Conservation (phyloP, 441 rosid genomes). For the Adansonia rubrostipa region DNA sequence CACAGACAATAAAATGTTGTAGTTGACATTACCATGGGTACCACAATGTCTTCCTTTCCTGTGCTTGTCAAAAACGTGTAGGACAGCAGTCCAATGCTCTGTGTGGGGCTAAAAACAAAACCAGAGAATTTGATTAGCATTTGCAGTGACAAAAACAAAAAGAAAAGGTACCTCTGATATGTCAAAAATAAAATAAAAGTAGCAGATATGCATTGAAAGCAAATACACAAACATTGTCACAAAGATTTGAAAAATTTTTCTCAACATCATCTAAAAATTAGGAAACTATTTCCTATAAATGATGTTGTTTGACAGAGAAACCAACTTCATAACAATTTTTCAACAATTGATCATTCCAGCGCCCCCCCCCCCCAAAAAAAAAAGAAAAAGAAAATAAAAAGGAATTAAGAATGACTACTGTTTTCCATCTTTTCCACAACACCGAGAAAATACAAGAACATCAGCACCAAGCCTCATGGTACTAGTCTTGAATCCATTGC, state of each 20-base stretch:
- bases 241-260: background rate
- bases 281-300: background rate
- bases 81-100: constrained; percentile 91
- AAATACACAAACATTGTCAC: background rate
- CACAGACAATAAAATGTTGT: background rate
- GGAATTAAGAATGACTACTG: constrained; percentile 43
- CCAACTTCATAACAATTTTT: background rate
- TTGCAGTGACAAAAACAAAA: background rate
- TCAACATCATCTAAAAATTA: background rate
- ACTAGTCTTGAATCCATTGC: constrained; percentile 98
- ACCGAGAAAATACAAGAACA: constrained; percentile 91
- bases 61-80: constrained; percentile 90
- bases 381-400: background rate
- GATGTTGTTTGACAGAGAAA: background rate
- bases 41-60: constrained; percentile 92
- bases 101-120: constrained; percentile 61
- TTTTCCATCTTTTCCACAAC: constrained; percentile 61
- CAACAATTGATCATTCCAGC: background rate
- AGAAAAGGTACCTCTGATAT: background rate
- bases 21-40: constrained; percentile 77
- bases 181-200: background rate
- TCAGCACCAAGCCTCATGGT: constrained; percentile 99
- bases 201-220: background rate
- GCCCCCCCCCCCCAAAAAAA: background rate
- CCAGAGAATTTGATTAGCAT: constrained; percentile 25